Evolutionary conservation across 306 rosid species (phyloP), one percentile per base, ranked within the genome.

Genomic region (Quercus agrifolia): DNA sequence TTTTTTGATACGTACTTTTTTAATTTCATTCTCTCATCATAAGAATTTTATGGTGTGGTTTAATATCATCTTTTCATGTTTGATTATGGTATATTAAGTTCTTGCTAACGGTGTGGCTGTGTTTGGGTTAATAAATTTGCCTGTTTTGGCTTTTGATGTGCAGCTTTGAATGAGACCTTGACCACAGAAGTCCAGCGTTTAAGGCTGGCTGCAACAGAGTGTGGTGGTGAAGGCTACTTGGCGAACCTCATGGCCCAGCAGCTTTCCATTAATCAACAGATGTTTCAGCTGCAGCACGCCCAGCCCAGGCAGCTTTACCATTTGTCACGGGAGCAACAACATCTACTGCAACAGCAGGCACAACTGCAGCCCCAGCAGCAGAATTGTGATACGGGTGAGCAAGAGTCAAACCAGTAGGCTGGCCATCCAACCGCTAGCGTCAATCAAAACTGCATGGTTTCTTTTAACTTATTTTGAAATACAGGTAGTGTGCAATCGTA

Each of bases 141-240:
- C 35, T 30, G 58, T 38, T 74, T 17, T 64, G 76, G 38, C 30
- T 83, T 55, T 79, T 18, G 58, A 82, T 74, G 51, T 52, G 70
- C 91, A 93, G 98, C 98, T 74, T 70, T 93, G 79, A 93, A 91
- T 17, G 98, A 91, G 78, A 88, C 98, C 25, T 80, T 93, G 88
- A 78, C 79, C n/a, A 88, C 90, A 12, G 97, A 92, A 78, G 93
- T 90, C 70, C 91, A 88, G 84, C 94, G 89, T 4, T 78, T 90
- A 64, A 90, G 91, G 83, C 80, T 84, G 25, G 28, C 86, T 3
- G 88, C 92, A 3, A 87, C 85, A 35, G 92, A 92, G 30, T 75
- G 79, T 4, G 84, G 93, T 2, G 94, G 94, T 23, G 97, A 86
- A 80, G 77, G 89, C 10, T 78, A 74, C 59, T 86, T 85, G 57